Evolutionary conservation across 225 moss, liverwort and hornwort genomes (phyloP).

Genomic region (Marchantia polymorpha): DNA sequence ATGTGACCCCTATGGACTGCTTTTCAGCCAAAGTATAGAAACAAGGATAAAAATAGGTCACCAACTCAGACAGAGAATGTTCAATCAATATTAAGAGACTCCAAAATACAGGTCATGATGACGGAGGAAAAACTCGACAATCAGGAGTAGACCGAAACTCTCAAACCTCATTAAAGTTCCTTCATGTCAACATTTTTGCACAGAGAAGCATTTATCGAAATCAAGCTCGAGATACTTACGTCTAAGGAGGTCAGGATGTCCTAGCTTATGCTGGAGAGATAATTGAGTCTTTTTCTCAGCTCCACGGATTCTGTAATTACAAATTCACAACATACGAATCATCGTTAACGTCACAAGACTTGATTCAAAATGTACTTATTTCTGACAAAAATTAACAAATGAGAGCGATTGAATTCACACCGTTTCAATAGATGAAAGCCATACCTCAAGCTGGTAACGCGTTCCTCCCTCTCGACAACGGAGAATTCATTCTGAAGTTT

Average conservation of each 20-base stretch:
- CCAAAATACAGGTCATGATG: too few species aligned
- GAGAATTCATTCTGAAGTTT: not conserved
- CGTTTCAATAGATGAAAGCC: not conserved
- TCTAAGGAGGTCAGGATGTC: not conserved
- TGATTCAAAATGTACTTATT: not conserved
- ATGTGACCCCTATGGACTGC: conserved; percentile 1
- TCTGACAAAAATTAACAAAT: not conserved
- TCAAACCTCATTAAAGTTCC: too few species aligned
- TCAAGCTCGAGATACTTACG: not conserved
- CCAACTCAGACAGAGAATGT: too few species aligned
- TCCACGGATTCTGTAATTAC: not conserved
- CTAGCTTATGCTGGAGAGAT: not conserved
- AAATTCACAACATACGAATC: not conserved
- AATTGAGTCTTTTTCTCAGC: not conserved
- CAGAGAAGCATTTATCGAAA: not conserved
- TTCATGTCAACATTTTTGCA: too few species aligned
- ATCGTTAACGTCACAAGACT: not conserved
- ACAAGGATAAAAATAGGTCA: not conserved
- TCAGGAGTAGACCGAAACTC: too few species aligned
- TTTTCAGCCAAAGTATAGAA: not conserved
- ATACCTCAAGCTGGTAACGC: not conserved
- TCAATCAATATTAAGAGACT: too few species aligned
- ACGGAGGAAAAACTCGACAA: too few species aligned
- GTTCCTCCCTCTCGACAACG: not conserved
- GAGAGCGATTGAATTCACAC: not conserved